Evolutionary conservation across 2,329 filamentous ascomycete genomes (phyloP), one percentile per base, ranked within the genome.

Genomic region (Colletotrichum falcatum): DNA sequence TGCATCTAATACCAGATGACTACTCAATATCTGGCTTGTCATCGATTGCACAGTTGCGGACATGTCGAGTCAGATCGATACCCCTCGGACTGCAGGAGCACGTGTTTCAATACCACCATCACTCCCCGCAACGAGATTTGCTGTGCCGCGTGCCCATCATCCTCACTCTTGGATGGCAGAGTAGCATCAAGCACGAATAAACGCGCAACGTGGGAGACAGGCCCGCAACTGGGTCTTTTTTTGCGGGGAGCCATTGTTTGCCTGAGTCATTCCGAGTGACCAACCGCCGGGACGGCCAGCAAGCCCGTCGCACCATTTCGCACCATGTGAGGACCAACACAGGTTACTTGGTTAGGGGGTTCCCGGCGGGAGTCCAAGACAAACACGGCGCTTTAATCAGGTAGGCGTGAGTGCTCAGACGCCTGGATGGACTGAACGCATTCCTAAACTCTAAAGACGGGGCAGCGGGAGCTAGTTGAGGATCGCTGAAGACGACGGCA

Each of bases 381-480:
- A 16, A 20, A 28, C 28, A 18, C 16, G 59, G 12, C 16, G 58
- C 23, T 20, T 42, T 0, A 42, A 18, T 28, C n/a, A 33, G 30
- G 30, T 7, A 33, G 30, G 30, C 30, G 30, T n/a, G n/a, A n/a
- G 12, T 56, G 56, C 42, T 28, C n/a, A 28, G 39, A 46, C 55
- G 6, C 28, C 61, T 26, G 28, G n/a, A 37, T 39, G 7, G 49
- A 61, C 63, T 53, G 67, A 66, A 61, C 56, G 51, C 63, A 44
- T 6, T 56, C 67, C 67, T 59, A 65, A 67, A 54, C 26, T 46
- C 20, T 58, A 59, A 42, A 59, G n/a, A n/a, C 23, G 44, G 51
- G 49, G 28, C 62, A 30, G n/a, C 58, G 51, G 64, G 56, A 67
- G 64, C 67, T 62, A 59, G 8, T 18, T 20, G 3, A 8, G 49